Conservation (phyloP, 371 early-diverging fungal species). For the Paraphysoderma sedebokerense region DNA sequence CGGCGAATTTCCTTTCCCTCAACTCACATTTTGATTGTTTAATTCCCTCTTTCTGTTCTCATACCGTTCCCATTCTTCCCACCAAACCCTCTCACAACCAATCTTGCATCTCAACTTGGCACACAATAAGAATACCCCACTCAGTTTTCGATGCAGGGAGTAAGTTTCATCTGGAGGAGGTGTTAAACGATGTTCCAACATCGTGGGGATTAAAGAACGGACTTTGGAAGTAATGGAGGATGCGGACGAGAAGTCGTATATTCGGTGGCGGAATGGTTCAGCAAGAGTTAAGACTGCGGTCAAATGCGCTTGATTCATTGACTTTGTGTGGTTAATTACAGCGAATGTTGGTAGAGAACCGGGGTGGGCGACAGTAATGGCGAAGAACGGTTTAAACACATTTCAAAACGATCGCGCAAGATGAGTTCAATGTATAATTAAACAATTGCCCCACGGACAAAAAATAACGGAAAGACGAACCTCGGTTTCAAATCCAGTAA, state of each 20-base stretch:
- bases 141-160: slow-evolving; percentile 84
- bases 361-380: too few species aligned
- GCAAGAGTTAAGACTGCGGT: slow-evolving; percentile 72
- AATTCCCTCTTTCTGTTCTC: too few species aligned
- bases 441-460: neutral
- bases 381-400: too few species aligned
- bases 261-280: slow-evolving; percentile 58
- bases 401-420: neutral
- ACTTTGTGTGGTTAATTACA: slow-evolving; percentile 6
- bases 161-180: slow-evolving; percentile 96
- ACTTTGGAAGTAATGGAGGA: slow-evolving; percentile 71
- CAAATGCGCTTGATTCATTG: slow-evolving; percentile 79
- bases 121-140: slow-evolving; percentile 85
- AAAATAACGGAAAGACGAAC: slow-evolving; percentile 8
- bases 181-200: slow-evolving; percentile 80
- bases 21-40: too few species aligned
- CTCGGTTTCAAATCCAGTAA: slow-evolving; percentile 82
- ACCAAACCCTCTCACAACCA: too few species aligned
- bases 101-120: too few species aligned
- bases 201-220: slow-evolving; percentile 75
- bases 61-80: too few species aligned
- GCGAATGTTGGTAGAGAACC: too few species aligned
- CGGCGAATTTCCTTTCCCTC: too few species aligned
- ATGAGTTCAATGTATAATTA: slow-evolving; percentile 2
- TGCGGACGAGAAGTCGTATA: slow-evolving; percentile 49